Evolutionary conservation across 2,329 filamentous ascomycete species (phyloP).

Genomic region (Alternaria viburni): DNA sequence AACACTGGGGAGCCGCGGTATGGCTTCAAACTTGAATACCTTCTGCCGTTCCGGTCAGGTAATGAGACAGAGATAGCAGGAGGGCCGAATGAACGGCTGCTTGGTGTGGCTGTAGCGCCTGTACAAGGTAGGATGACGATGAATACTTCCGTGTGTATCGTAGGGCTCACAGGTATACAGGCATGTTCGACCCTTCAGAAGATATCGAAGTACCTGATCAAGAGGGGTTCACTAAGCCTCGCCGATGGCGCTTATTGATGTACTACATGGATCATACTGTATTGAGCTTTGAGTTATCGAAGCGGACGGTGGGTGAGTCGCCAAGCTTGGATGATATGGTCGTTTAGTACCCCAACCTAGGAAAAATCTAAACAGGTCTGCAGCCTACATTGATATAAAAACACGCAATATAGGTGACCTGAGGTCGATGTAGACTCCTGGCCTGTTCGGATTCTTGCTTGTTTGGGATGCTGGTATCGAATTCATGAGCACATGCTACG

Average conservation of each 20-base stretch:
- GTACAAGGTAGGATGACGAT: constrained; percentile 56
- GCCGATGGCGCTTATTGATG: constrained; percentile 71
- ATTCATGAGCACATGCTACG: background rate
- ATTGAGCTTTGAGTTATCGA: constrained; percentile 70
- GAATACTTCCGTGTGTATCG: background rate
- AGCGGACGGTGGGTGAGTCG: constrained; percentile 14
- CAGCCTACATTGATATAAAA: background rate
- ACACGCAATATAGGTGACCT: background rate
- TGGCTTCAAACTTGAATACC: constrained; percentile 61
- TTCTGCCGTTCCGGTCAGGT: constrained; percentile 56
- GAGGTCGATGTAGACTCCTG: background rate
- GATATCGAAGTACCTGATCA: background rate
- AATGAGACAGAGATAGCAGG: constrained; percentile 10
- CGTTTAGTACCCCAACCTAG: constrained; percentile 16
- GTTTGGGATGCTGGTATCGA: background rate
- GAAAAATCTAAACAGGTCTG: background rate
- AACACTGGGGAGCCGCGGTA: constrained; percentile 51
- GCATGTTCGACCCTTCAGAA: constrained; percentile 3
- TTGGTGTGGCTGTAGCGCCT: constrained; percentile 72
- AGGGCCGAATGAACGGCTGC: constrained; percentile 52
- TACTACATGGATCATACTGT: constrained; percentile 75
- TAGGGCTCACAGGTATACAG: background rate
- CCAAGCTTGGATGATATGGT: constrained; percentile 30
- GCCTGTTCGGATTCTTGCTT: background rate
- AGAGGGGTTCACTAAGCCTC: background rate